Percentiles rank a stretch among this genome's conserved stretches.
Evolutionary conservation across 2,329 filamentous ascomycete species (phyloP).

Genomic region (Mycosphaerella arachidis): DNA sequence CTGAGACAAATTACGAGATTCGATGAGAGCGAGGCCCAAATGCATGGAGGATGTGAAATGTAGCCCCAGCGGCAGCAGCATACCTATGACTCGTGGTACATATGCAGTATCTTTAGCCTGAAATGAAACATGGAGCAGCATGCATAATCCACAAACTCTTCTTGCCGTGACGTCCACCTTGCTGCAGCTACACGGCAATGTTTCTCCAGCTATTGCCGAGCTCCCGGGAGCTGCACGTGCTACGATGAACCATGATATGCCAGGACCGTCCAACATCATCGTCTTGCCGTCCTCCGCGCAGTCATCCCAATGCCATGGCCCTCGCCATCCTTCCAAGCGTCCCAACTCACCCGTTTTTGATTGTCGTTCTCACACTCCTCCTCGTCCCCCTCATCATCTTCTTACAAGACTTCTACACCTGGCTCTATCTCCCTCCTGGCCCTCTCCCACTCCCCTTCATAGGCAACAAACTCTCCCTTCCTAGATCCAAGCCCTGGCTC

Average conservation of each 20-base stretch:
- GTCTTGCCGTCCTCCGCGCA: neutral
- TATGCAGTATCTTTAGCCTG: conserved; percentile 1
- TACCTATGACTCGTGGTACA: neutral
- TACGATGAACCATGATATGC: too few species aligned
- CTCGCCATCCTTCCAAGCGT: conserved; percentile 10
- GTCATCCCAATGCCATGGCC: neutral
- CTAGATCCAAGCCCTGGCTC: conserved; percentile 34
- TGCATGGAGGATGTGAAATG: neutral
- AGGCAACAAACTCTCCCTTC: conserved; percentile 38
- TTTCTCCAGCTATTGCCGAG: conserved; percentile 1
- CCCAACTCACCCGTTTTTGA: conserved; percentile 25
- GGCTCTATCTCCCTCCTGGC: conserved; percentile 44
- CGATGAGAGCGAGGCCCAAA: neutral
- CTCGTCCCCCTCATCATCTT: conserved; percentile 23
- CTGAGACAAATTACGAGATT: neutral
- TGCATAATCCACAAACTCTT: neutral
- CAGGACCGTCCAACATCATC: conserved; percentile 5
- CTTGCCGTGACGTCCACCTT: neutral
- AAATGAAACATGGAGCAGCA: neutral
- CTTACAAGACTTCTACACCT: conserved; percentile 32
- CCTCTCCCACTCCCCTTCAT: conserved; percentile 45
- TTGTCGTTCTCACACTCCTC: conserved; percentile 12
- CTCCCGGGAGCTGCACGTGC: too few species aligned
- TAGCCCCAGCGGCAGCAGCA: neutral
- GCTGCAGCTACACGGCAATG: conserved; percentile 1